Base-by-base conservation (phyloP, 306 rosid genomes). In the Vachellia pachyceras region DNA sequence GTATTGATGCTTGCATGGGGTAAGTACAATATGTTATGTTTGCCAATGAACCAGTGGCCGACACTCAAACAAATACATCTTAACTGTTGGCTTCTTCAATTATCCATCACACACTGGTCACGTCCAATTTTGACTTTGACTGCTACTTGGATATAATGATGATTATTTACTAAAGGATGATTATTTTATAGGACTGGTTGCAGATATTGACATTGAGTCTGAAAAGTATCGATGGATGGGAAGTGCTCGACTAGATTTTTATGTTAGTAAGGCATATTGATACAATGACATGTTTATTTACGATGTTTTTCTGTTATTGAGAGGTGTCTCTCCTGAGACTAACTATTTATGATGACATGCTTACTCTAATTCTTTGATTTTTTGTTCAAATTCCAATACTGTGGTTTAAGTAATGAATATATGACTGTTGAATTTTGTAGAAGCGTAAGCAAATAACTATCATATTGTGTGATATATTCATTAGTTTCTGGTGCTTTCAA, bases 141-240 rank as follows among this genome's bases (percentile, higher is more conserved):
- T 63, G 69, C 49, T 67, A 78, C 36, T 81, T 10, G 39, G 45
- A 69, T 66, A 79, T 79, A 52, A 75, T 55, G 57, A 5, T 41
- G 44, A 76, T 18, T 83, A 73, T 78, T 39, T 49, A 71, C 54
- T 58, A 3, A 54, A 20, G 75, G 12, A 36, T 80, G 71, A 17
- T 83, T 81, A 70, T 78, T 44, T 86, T 85, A 82, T 92, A 93
- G 99, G 99, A 70, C 87, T 95, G 83, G 69, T 93, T 63, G 99
- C 99, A 29, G 98, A 95, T 90, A 76, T 95, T 75, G 99, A 95
- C 87, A 93, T 95, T 61, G 98, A 93, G 85, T 95, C 99, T 57
- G 98, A 95, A 88, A 95, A 93, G 88, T 91, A 87, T 73, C 88
- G 98, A 84, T 93, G 99, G 96, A 85, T 95, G 98, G 99, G 99